phyloP scores from a whole-genome alignment of 2,329 filamentous ascomycete genomes.

The Botrytis galanthina region DNA sequence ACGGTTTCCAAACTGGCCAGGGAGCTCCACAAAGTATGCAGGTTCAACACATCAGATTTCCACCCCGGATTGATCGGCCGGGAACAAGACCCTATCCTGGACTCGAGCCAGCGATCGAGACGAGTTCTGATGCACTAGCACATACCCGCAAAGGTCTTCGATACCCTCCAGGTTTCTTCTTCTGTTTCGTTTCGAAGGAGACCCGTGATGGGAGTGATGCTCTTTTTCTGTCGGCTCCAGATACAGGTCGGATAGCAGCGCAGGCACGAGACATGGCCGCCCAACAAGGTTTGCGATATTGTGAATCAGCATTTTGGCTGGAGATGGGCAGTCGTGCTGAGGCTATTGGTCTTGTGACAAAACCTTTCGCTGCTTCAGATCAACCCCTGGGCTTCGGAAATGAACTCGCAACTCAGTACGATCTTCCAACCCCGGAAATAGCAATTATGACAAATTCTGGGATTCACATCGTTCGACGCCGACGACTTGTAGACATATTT shows the following conservation, averaged over 20 bases:
- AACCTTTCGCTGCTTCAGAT: constrained; percentile 65
- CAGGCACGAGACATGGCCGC: constrained; percentile 43
- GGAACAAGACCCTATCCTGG: constrained; percentile 30
- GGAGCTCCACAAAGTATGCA: constrained; percentile 89
- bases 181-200: constrained; percentile 74
- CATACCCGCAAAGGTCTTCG: constrained; percentile 53
- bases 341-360: constrained; percentile 74
- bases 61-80: constrained; percentile 53
- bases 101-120: constrained; percentile 33
- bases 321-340: constrained; percentile 71
- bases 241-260: constrained; percentile 78
- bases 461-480: constrained; percentile 78
- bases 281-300: constrained; percentile 48
- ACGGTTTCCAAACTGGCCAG: constrained; percentile 59
- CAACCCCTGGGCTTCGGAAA: constrained; percentile 84
- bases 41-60: constrained; percentile 94
- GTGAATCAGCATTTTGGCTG: constrained; percentile 79
- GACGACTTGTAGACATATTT: constrained; percentile 88
- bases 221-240: constrained; percentile 83
- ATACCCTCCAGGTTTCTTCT: constrained; percentile 86
- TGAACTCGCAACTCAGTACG: constrained; percentile 94
- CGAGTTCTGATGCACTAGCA: constrained; percentile 48
- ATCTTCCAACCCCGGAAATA: constrained; percentile 76
- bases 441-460: constrained; percentile 90
- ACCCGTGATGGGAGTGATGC: constrained; percentile 58